phyloP scores from a whole-genome alignment of 371 early-diverging fungal species.

The Mortierella sp. region DNA sequence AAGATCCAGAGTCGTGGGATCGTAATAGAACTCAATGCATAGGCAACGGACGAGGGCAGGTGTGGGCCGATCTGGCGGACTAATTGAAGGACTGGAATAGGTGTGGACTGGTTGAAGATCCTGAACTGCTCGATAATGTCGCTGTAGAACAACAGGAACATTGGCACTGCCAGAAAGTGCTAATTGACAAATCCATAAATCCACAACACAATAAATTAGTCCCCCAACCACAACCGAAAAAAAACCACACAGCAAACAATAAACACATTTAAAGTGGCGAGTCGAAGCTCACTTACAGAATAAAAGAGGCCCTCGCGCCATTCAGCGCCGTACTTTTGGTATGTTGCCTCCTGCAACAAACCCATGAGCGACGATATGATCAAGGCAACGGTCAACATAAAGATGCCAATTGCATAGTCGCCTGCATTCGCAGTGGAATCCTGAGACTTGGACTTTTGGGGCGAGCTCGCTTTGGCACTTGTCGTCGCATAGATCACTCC shows the following conservation, averaged over 20 bases:
- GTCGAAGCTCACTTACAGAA: conserved; percentile 63
- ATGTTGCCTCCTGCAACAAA: conserved; percentile 86
- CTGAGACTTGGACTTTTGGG: neutral
- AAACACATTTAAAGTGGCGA: neutral
- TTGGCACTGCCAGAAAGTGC: conserved; percentile 86
- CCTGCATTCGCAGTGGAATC: conserved; percentile 45
- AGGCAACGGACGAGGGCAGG: conserved; percentile 40
- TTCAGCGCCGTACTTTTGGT: conserved; percentile 82
- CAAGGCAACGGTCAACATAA: conserved; percentile 79
- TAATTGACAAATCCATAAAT: conserved; percentile 33
- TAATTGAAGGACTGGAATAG: conserved; percentile 60
- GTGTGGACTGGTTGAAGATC: conserved; percentile 67
- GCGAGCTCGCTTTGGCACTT: conserved; percentile 41
- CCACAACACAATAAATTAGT: neutral
- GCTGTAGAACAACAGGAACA: conserved; percentile 78
- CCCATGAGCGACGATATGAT: conserved; percentile 87
- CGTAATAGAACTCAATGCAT: conserved; percentile 44
- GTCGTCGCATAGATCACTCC: conserved; percentile 72
- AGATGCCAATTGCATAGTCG: conserved; percentile 83
- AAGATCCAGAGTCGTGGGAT: conserved; percentile 81
- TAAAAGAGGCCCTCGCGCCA: conserved; percentile 95
- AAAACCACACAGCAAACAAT: neutral
- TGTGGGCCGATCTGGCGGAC: conserved; percentile 49
- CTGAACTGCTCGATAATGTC: conserved; percentile 71
- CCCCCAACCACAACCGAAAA: neutral